phyloP scores from a whole-genome alignment of 139 green algal species.

The Nannochloris sp. region DNA sequence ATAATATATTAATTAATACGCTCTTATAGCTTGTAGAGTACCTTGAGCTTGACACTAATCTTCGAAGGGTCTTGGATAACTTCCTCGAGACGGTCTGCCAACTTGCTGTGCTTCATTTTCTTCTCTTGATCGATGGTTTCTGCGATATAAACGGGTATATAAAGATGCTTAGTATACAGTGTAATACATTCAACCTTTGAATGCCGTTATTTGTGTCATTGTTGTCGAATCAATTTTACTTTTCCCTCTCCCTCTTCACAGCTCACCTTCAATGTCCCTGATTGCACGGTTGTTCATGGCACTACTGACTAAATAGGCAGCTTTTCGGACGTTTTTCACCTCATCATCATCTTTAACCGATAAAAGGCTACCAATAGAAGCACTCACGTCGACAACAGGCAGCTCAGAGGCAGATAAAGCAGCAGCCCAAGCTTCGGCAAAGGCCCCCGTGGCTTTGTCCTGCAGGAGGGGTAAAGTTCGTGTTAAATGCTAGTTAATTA shows the following conservation, averaged over 20 bases:
- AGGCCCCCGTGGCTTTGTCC: slow-evolving; percentile 61
- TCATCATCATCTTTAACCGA: slow-evolving; percentile 76
- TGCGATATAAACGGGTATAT: not conserved
- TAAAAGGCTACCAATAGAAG: slow-evolving; percentile 61
- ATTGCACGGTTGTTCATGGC: slow-evolving; percentile 71
- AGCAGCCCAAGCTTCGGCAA: slow-evolving; percentile 44
- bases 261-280: slow-evolving; percentile 45
- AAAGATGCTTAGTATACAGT: not conserved
- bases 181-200: no score
- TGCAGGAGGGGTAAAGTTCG: slow-evolving; percentile 9
- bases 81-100: slow-evolving; percentile 63
- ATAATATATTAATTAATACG: not conserved
- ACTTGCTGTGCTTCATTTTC: slow-evolving; percentile 83
- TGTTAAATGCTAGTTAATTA: not conserved
- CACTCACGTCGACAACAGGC: slow-evolving; percentile 31
- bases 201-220: not conserved
- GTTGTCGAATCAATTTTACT: not conserved
- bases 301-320: slow-evolving; percentile 62
- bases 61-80: slow-evolving; percentile 66
- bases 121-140: slow-evolving; percentile 82
- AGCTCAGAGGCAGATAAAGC: slow-evolving; percentile 29
- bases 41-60: slow-evolving; percentile 42
- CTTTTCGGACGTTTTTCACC: slow-evolving; percentile 78
- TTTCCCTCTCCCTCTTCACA: not conserved
- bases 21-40: not conserved